These are phyloP conservation scores for Cetraspora pellucida DNA, from an alignment of 192 early-diverging fungal genomes.

Conservation along the genomic window DNA sequence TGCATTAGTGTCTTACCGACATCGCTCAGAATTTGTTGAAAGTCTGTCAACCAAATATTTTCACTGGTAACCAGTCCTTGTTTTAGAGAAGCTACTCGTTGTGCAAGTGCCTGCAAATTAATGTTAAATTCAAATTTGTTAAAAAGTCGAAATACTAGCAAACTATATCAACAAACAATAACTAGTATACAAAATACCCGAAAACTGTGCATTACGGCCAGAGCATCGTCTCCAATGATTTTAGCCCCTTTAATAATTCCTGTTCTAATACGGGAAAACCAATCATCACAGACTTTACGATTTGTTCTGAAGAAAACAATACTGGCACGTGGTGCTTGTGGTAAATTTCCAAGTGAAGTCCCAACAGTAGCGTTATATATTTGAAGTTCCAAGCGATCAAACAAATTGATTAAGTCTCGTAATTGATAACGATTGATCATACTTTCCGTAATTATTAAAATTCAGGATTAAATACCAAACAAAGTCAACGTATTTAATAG, in stretches of 20 bases:
- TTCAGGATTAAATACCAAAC: not conserved
- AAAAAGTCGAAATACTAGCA: not conserved
- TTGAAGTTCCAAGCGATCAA: constrained; percentile 79
- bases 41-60: constrained; percentile 42
- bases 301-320: constrained; percentile 76
- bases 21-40: constrained; percentile 42
- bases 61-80: constrained; percentile 40
- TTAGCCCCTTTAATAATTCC: constrained; percentile 55
- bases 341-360: constrained; percentile 52
- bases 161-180: constrained; percentile 6
- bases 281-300: constrained; percentile 73
- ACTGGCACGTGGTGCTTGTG: constrained; percentile 63
- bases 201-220: constrained; percentile 44
- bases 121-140: not conserved
- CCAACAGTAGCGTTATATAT: constrained; percentile 67
- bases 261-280: constrained; percentile 67
- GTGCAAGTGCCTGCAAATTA: constrained; percentile 34
- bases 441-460: constrained; percentile 3
- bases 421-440: constrained; percentile 30
- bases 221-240: constrained; percentile 45
- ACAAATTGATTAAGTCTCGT: constrained; percentile 53
- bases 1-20: constrained; percentile 36
- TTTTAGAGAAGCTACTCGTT: constrained; percentile 38
- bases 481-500: not conserved
- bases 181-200: constrained; percentile 33